A percentile compares a stretch with the other conserved stretches of the same genome.
Evolutionary conservation across 306 rosid species (phyloP).

Genomic region (Pueraria montana): DNA sequence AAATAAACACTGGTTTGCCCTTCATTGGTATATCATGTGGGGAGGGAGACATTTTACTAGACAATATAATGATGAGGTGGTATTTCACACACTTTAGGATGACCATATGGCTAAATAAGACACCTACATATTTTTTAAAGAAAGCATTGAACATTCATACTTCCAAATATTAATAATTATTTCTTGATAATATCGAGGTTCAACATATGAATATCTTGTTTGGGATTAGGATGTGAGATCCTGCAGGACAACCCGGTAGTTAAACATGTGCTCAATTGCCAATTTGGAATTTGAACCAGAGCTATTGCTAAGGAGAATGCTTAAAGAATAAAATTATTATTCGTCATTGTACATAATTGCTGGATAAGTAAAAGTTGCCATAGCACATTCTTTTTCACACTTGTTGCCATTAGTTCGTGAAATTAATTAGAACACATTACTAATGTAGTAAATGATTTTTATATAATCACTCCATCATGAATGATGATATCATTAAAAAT

Average conservation of each 20-base stretch:
- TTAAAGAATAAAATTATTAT: not conserved
- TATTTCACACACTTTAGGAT: not conserved
- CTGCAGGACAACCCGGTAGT: too few species aligned
- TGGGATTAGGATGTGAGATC: not conserved
- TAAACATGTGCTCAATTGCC: too few species aligned
- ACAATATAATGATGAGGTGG: not conserved
- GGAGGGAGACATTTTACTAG: not conserved
- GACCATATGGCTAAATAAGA: not conserved
- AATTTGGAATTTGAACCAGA: too few species aligned
- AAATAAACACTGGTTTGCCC: not conserved
- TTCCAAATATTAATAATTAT: not conserved
- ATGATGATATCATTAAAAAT: not conserved
- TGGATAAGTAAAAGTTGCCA: not conserved
- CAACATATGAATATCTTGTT: not conserved
- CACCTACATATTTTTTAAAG: not conserved
- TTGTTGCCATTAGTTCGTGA: not conserved
- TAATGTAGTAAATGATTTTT: not conserved
- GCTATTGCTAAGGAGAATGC: too few species aligned
- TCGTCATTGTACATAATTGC: not conserved
- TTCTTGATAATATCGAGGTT: not conserved
- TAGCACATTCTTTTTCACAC: not conserved
- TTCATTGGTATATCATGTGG: not conserved
- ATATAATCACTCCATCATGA: not conserved
- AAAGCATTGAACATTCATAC: not conserved
- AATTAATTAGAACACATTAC: not conserved